Base-by-base conservation (phyloP, 768 basidiomycete genomes). In the Naganishia onofrii region DNA sequence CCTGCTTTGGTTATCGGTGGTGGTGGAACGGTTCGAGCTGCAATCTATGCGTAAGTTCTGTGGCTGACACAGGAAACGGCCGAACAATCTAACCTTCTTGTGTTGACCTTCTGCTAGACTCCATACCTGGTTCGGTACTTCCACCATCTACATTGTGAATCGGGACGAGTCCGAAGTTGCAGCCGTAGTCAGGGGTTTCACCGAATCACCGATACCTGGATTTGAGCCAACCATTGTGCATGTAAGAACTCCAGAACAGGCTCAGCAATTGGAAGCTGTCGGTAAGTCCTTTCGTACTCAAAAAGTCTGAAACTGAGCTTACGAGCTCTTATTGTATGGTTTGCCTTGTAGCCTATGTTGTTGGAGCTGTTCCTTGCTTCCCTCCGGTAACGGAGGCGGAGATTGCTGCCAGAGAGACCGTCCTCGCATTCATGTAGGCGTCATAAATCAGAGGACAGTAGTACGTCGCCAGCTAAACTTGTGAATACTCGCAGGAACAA, bases 71-170 rank as follows among this genome's bases (percentile, higher is more conserved):
- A 17, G 13, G 12, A n/a, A 12, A 7, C 57, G 38, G 15, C 7
- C 15, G 7, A 38, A 38, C 17, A 1, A 34, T 32, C 34, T 38
- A n/a, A 38, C 7, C 9, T 38, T 34, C 17, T 7, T 21, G 21
- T 36, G 3, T 12, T 5, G n/a, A 23, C 9, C n/a, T 13, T 38
- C 1, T 32, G 17, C 23, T n/a, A 63, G 60, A 44, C 55, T 73
- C 32, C 53, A 68, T 26, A 68, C 66, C 15, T 74, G 66, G 65
- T 48, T 74, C 36, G 69, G 69, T 63, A 71, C 70, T 55, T 69
- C 69, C 3, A 74, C 76, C 0, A 74, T 77, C 56, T 77, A 77
- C 72, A 72, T 77, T 53, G 76, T 75, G 53, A 77, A 77, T 55
- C 70, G 76, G 6, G 76, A 77, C 66, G 69, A 65, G 13, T 67